Evolutionary conservation across 257 asterid species (phyloP).

Genomic region (Echium plantagineum): DNA sequence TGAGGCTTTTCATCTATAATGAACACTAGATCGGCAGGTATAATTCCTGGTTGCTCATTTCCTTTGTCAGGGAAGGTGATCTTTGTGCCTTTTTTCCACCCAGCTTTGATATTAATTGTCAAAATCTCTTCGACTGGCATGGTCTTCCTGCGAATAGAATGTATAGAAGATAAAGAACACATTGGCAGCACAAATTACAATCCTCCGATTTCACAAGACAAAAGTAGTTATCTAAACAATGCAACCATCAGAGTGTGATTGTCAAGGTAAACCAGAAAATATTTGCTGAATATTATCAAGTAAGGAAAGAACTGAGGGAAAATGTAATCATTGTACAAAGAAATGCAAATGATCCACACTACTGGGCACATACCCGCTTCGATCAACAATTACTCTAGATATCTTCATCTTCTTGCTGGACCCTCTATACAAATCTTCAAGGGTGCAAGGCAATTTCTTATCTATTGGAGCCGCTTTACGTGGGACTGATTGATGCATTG

Average conservation of each 20-base stretch:
- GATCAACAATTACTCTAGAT: slow-evolving; percentile 28
- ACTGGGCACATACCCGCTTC: slow-evolving; percentile 27
- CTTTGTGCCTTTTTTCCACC: slow-evolving; percentile 47
- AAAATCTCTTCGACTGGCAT: slow-evolving; percentile 21
- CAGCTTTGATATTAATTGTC: slow-evolving; percentile 26
- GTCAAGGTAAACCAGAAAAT: neutral
- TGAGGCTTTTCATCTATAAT: slow-evolving; percentile 38
- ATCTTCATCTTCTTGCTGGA: slow-evolving; percentile 35
- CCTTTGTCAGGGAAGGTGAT: slow-evolving; percentile 39
- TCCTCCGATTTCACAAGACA: neutral
- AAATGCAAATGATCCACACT: neutral
- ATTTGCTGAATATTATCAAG: neutral
- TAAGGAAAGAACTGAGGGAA: too few species aligned
- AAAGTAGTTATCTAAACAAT: too few species aligned
- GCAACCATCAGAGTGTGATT: neutral
- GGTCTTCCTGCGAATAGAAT: slow-evolving; percentile 19
- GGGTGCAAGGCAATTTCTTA: slow-evolving; percentile 27
- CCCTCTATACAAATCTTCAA: slow-evolving; percentile 36
- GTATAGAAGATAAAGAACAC: too few species aligned
- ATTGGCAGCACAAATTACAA: neutral
- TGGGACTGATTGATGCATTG: slow-evolving; percentile 19
- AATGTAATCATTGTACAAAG: neutral
- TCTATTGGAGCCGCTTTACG: slow-evolving; percentile 25
- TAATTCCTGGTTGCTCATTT: slow-evolving; percentile 26
- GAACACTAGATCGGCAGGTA: slow-evolving; percentile 36